Evolutionary conservation across 2,329 filamentous ascomycete species (phyloP).

Genomic region (Amphichorda felina): DNA sequence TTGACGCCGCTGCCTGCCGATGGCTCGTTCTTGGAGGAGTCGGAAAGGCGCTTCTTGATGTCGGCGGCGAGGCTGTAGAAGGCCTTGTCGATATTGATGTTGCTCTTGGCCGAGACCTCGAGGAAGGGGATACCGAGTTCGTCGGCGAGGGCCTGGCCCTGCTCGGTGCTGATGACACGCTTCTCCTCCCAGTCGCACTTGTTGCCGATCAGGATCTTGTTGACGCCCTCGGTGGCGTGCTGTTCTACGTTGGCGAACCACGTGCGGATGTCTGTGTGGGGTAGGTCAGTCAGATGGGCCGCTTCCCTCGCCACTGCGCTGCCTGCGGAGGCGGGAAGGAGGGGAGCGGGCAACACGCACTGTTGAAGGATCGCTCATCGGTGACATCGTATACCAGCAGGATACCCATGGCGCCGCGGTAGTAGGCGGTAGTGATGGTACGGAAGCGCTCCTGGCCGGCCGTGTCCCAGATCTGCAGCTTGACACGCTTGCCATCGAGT

Average conservation of each 20-base stretch:
- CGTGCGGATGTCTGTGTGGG: conserved; percentile 75
- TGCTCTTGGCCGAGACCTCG: conserved; percentile 96
- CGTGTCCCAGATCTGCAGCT: conserved; percentile 99
- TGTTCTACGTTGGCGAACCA: conserved; percentile 99
- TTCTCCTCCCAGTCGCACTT: conserved; percentile 99
- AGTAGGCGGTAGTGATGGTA: conserved; percentile 98
- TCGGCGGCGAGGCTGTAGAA: conserved; percentile 92
- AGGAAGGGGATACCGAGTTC: conserved; percentile 97
- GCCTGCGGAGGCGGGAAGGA: neutral
- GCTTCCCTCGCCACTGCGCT: no score
- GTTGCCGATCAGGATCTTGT: conserved; percentile 99
- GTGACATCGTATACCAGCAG: conserved; percentile 97
- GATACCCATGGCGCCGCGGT: conserved; percentile 96
- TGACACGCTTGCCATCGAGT: conserved; percentile 95
- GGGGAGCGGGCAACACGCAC: conserved; percentile 37
- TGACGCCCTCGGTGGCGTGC: conserved; percentile 95
- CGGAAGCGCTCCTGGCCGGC: conserved; percentile 97
- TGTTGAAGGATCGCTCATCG: conserved; percentile 90
- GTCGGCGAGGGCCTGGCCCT: conserved; percentile 85
- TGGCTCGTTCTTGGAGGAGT: conserved; percentile 71
- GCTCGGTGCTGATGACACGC: conserved; percentile 83
- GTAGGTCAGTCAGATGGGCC: conserved; percentile 9
- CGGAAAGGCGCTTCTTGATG: conserved; percentile 97
- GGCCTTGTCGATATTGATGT: conserved; percentile 99
- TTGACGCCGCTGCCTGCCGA: conserved; percentile 49